Percentiles rank a stretch among this genome's conserved stretches.
phyloP scores from a whole-genome alignment of 2,329 filamentous ascomycete genomes.

The Gremmenia infestans region DNA sequence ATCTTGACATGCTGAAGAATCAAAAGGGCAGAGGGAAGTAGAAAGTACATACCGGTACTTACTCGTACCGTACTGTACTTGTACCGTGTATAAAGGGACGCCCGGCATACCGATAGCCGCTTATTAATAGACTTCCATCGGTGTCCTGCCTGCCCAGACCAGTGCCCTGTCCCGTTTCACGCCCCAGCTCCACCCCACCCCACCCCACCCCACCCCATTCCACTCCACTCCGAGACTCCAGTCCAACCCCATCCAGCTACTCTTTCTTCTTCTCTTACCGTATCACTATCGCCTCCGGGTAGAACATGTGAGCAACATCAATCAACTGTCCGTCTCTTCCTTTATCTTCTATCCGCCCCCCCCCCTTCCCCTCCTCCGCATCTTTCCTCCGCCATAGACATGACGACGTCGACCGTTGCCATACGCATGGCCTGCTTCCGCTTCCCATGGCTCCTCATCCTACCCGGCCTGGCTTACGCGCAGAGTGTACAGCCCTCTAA shows the following conservation, averaged over 20 bases:
- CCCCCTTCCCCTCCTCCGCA: constrained; percentile 4
- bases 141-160: too few relatives aligned
- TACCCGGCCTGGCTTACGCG: constrained; percentile 17
- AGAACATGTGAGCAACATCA: constrained; percentile 10
- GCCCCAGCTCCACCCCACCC: too few relatives aligned
- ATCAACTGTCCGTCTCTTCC: not conserved
- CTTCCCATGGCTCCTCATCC: constrained; percentile 10
- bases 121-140: too few relatives aligned
- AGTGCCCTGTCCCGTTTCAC: too few relatives aligned
- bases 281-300: not conserved
- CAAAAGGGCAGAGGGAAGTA: too few relatives aligned
- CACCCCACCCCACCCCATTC: not conserved
- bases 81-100: too few relatives aligned
- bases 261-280: not conserved
- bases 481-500: constrained; percentile 27
- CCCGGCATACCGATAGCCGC: too few relatives aligned
- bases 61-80: too few relatives aligned
- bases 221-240: not conserved
- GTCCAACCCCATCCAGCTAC: not conserved
- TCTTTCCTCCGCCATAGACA: not conserved
- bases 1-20: too few relatives aligned
- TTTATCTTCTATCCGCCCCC: not conserved
- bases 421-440: constrained; percentile 18
- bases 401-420: constrained; percentile 26
- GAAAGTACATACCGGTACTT: too few relatives aligned